These are phyloP conservation scores for Coemansia sp. DNA, from an alignment of 192 early-diverging fungal genomes.

Conservation along the genomic window DNA sequence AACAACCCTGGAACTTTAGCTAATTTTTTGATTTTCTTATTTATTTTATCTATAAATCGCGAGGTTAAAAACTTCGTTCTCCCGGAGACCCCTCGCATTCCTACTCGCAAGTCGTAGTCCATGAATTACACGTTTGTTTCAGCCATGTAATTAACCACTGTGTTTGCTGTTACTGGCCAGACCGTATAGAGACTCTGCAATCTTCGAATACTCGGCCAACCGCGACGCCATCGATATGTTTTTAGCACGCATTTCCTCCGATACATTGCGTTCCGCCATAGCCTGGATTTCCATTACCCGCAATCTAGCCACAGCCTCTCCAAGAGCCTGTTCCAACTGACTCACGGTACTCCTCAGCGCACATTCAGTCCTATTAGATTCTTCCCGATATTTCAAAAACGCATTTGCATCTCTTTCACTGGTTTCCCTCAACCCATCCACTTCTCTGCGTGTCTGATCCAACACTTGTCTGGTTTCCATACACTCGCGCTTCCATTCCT, in stretches of 20 bases:
- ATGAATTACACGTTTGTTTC: too few relatives aligned
- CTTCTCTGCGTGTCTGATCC: slow-evolving; percentile 17
- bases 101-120: too few relatives aligned
- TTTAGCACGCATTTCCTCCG: slow-evolving; percentile 20
- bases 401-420: slow-evolving; percentile 2
- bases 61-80: too few relatives aligned
- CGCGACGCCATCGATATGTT: slow-evolving; percentile 18
- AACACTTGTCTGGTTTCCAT: slow-evolving; percentile 4
- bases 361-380: slow-evolving; percentile 1
- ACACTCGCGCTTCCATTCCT: slow-evolving; percentile 35
- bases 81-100: too few relatives aligned
- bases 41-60: too few relatives aligned
- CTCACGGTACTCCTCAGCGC: slow-evolving; percentile 16
- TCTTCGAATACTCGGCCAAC: slow-evolving; percentile 29
- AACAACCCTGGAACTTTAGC: too few relatives aligned
- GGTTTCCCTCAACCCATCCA: slow-evolving; percentile 3
- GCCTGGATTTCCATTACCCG: slow-evolving; percentile 30
- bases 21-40: too few relatives aligned
- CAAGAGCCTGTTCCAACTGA: slow-evolving; percentile 29
- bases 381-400: slow-evolving; percentile 1
- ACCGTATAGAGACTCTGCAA: slow-evolving; percentile 25
- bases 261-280: slow-evolving; percentile 14
- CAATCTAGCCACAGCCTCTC: slow-evolving; percentile 33
- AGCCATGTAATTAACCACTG: too few relatives aligned
- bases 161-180: neutral